Percentiles rank a stretch among this genome's conserved stretches.
phyloP scores from a whole-genome alignment of 805 yeast species.

The Teunomyces aglyptinius region DNA sequence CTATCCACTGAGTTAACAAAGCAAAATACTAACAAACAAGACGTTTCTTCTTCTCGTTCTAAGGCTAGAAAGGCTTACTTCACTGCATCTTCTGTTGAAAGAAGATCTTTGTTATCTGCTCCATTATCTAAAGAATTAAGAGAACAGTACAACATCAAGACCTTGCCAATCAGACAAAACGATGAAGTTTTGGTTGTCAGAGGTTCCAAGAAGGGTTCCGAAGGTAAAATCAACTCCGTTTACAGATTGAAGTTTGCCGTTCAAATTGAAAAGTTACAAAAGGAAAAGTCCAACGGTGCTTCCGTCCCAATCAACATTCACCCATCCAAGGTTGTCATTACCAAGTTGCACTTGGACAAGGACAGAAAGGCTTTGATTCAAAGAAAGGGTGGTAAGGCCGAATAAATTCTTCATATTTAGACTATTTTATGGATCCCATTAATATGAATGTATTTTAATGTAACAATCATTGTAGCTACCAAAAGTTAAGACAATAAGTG shows the following conservation, averaged over 20 bases:
- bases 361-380: conserved; percentile 97
- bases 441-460: conserved; percentile 14
- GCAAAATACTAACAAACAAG: conserved; percentile 46
- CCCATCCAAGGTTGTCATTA: conserved; percentile 98
- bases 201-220: conserved; percentile 99
- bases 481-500: background rate
- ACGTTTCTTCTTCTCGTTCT: conserved; percentile 99
- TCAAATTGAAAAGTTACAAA: conserved; percentile 95
- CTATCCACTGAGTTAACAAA: background rate
- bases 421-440: conserved; percentile 6
- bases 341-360: conserved; percentile 97
- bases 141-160: conserved; percentile 92
- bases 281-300: conserved; percentile 98
- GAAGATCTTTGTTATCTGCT: conserved; percentile 95
- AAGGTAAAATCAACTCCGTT: conserved; percentile 95
- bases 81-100: conserved; percentile 93
- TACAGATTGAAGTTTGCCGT: conserved; percentile 98
- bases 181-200: conserved; percentile 95
- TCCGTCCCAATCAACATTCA: conserved; percentile 95
- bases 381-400: conserved; percentile 97
- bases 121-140: conserved; percentile 99
- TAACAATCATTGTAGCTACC: conserved; percentile 1
- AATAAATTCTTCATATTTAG: conserved; percentile 49
- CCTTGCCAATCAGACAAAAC: conserved; percentile 96
- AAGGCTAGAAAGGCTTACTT: conserved; percentile 99